Evolutionary conservation across 805 yeast species (phyloP).

Genomic region (Scheffersomyces coipomensis): DNA sequence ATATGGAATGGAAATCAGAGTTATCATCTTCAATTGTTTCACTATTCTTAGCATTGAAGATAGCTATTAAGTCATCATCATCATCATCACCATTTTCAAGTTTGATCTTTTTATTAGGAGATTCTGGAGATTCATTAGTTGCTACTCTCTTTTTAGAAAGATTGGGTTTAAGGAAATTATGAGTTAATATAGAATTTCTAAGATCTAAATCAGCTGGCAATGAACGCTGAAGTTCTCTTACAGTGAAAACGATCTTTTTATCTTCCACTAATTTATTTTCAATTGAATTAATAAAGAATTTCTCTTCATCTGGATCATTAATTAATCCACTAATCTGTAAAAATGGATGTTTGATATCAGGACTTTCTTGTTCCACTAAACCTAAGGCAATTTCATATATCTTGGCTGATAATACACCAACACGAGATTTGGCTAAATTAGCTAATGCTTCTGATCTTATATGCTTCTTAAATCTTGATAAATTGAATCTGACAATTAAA

Average conservation of each 20-base stretch:
- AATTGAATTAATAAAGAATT: constrained; percentile 20
- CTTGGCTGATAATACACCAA: constrained; percentile 67
- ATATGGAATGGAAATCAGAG: constrained; percentile 23
- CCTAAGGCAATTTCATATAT: constrained; percentile 61
- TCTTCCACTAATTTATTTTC: constrained; percentile 34
- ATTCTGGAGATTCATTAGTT: constrained; percentile 12
- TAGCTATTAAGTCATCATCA: constrained; percentile 13
- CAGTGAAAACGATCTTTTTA: constrained; percentile 34
- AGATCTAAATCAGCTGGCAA: constrained; percentile 45
- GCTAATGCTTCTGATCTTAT: constrained; percentile 64
- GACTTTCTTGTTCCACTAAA: constrained; percentile 57
- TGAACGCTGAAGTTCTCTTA: constrained; percentile 29
- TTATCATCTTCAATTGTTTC: constrained; percentile 3
- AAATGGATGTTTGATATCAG: constrained; percentile 39
- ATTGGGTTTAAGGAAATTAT: constrained; percentile 38
- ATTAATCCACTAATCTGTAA: constrained; percentile 47
- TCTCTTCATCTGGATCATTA: constrained; percentile 46
- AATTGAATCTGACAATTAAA: constrained; percentile 57
- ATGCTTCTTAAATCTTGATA: constrained; percentile 64
- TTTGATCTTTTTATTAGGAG: constrained; percentile 16
- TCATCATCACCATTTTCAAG: constrained; percentile 30
- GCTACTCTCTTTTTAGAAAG: constrained; percentile 14
- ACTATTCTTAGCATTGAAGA: not conserved
- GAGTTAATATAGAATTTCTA: constrained; percentile 43
- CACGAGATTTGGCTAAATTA: constrained; percentile 59